Conservation (phyloP, 305 asterid species). For the Fraxinus nigra region DNA sequence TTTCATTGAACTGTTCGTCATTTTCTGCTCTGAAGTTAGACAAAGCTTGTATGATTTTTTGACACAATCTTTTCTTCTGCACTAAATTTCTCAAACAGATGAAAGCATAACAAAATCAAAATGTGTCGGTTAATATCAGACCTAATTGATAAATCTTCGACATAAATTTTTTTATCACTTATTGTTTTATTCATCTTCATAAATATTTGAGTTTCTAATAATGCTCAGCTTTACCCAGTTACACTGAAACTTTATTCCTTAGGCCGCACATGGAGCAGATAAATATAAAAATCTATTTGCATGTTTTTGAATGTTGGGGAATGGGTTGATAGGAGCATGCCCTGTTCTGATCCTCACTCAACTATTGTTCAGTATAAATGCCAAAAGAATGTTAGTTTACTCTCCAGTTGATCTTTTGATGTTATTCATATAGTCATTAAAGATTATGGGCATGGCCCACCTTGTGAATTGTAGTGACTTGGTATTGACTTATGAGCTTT, state of each 20-base stretch:
- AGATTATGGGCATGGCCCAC: not conserved
- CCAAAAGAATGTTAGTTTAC: not conserved
- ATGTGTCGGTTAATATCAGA: not conserved
- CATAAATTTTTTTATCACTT: not conserved
- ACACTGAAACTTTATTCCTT: not conserved
- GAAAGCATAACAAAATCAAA: not conserved
- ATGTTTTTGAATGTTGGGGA: not conserved
- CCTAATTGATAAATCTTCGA: not conserved
- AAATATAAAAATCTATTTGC: not conserved
- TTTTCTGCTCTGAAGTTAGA: conserved; percentile 2
- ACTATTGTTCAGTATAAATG: conserved; percentile 2
- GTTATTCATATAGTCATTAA: conserved; percentile 2
- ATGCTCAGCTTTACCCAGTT: not conserved
- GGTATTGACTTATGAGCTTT: not conserved
- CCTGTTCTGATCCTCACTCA: not conserved
- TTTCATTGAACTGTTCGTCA: not conserved
- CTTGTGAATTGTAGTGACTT: not conserved
- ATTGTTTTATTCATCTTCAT: not conserved
- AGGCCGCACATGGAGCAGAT: not conserved
- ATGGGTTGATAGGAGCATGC: not conserved
- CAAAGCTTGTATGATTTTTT: not conserved
- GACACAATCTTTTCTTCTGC: not conserved
- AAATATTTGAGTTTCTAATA: not conserved
- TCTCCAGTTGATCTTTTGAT: conserved; percentile 5
- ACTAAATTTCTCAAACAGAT: not conserved